phyloP scores from a whole-genome alignment of 768 basidiomycete genomes.

The Tricholoma bakamatsutake region DNA sequence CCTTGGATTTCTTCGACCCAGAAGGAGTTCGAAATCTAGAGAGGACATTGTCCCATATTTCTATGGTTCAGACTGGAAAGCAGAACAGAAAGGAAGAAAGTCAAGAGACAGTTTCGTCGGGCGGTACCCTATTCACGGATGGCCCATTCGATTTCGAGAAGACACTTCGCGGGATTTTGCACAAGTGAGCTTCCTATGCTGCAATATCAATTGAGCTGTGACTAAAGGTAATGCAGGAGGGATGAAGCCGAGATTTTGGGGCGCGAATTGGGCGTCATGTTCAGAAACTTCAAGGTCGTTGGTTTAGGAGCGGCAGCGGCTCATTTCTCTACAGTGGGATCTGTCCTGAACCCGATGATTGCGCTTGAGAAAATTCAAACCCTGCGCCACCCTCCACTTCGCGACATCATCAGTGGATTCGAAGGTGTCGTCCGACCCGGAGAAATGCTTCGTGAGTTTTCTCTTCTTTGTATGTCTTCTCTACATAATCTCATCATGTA shows the following conservation, averaged over 20 bases:
- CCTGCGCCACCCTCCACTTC: constrained; percentile 47
- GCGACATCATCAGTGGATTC: constrained; percentile 42
- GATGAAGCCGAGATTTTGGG: too few species aligned
- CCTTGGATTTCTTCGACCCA: background rate
- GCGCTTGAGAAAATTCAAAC: background rate
- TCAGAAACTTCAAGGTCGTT: too few species aligned
- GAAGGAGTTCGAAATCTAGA: background rate
- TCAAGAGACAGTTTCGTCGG: background rate
- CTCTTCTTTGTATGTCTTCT: constrained; percentile 9
- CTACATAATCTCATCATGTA: background rate
- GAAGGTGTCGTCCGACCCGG: constrained; percentile 36
- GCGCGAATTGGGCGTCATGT: constrained; percentile 22
- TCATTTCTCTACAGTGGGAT: too few species aligned
- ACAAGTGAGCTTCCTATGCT: constrained; percentile 21
- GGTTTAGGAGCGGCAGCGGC: too few species aligned
- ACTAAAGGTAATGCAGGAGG: too few species aligned
- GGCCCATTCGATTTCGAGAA: constrained; percentile 33
- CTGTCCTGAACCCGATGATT: too few species aligned
- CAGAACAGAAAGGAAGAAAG: background rate
- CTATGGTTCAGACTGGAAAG: background rate
- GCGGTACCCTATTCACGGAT: constrained; percentile 16
- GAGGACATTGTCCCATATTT: background rate
- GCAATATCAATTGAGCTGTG: background rate
- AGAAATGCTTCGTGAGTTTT: constrained; percentile 69
- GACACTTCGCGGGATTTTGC: constrained; percentile 22